Conservation (phyloP, 768 basidiomycete genomes). For the Pseudohyphozyma bogoriensis region DNA sequence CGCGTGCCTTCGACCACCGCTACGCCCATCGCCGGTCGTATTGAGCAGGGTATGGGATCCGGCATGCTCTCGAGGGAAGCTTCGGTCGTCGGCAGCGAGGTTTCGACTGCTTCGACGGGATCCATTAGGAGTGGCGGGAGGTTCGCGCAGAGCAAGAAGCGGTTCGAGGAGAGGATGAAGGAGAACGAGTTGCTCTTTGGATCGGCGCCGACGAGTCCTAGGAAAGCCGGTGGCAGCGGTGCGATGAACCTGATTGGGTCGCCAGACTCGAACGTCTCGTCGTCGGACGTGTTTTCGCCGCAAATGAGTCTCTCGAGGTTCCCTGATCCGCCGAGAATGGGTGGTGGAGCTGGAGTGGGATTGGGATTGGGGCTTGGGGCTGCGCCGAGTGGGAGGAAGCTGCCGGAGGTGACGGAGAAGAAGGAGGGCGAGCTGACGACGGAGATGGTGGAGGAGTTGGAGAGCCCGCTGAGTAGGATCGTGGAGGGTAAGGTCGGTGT, state of each 20-base stretch:
- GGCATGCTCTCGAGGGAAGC: constrained; percentile 20
- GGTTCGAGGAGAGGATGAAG: constrained; percentile 19
- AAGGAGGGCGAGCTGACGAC: too few species aligned
- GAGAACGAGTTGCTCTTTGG: constrained; percentile 19
- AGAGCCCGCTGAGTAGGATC: constrained; percentile 16
- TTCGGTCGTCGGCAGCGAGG: constrained; percentile 21
- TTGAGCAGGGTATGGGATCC: not conserved
- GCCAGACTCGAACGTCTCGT: not conserved
- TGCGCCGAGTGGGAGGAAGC: too few species aligned
- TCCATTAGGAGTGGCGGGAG: constrained; percentile 1
- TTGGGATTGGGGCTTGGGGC: too few species aligned
- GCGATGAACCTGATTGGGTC: not conserved
- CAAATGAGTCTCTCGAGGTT: too few species aligned
- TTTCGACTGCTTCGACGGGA: not conserved
- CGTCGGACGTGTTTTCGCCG: too few species aligned
- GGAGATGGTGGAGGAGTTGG: constrained; percentile 20
- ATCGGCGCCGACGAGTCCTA: too few species aligned
- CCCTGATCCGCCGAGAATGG: too few species aligned
- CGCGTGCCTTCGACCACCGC: too few species aligned
- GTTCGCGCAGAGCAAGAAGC: not conserved
- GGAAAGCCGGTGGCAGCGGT: too few species aligned
- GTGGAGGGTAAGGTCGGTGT: not conserved
- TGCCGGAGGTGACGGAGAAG: too few species aligned
- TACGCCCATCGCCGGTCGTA: not conserved
- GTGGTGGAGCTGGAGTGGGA: too few species aligned